Evolutionary conservation across 371 early-diverging fungal genomes (phyloP), one percentile per base, ranked within the genome.

Genomic region (Vairimorpha necatrix): DNA sequence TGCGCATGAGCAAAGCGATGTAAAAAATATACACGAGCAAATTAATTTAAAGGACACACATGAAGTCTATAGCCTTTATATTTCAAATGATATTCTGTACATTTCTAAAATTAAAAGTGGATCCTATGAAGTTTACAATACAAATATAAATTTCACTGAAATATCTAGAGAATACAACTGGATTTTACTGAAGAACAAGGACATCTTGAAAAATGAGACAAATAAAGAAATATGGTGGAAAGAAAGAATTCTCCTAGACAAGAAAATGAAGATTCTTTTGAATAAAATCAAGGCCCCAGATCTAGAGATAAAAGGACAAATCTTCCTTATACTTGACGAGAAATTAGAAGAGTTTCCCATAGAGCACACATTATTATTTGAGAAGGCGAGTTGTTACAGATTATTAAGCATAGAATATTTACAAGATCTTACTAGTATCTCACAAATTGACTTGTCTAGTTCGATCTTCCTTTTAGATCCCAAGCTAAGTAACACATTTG

Each of bases 141-240:
- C 68, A n/a, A 67, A 75, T 24, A 42, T 32, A 16, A 33, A 61
- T 67, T 66, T 60, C 20, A 70, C 47, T n/a, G 30, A 39, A n/a
- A 74, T 80, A 46, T 33, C 72, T 1, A 39, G 20, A 14, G 53
- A 34, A 34, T 75, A 68, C 2, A 75, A 61, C 30, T 26, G 54
- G 14, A 72, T 70, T 56, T 28, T 75, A n/a, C 58, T 53, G 50
- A 60, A 50, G 32, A 77, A 77, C 32, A 63, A 54, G 36, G 18
- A 28, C 20, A 71, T 6, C 11, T 14, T 32, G 0, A 50, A 50
- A 50, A 50, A 50, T 50, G 50, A 50, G n/a, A 58, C 42, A 22
- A 58, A 68, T 26, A 69, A 66, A 69, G 62, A 34, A 50, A 74
- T 0, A 22, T 80, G 80, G 80, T 80, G 76, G 80, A 36, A 33